These are phyloP conservation scores for Acanthamoeba triangularis DNA, from an alignment of 208 protist species.

Conservation along the genomic window DNA sequence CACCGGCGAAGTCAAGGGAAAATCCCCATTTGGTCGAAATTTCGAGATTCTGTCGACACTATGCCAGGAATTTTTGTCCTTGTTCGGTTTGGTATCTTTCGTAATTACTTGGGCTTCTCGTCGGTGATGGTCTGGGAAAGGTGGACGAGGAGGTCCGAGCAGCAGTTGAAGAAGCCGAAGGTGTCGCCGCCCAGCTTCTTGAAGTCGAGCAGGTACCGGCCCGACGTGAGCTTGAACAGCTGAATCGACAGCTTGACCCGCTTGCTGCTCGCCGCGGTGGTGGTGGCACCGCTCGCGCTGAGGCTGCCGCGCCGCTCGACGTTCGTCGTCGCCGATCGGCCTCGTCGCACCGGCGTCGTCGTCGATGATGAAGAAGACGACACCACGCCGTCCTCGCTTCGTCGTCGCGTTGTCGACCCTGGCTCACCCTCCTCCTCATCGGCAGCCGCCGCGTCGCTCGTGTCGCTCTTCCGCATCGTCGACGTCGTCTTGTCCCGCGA, in stretches of 20 bases:
- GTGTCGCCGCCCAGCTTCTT: conserved; percentile 70
- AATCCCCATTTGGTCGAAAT: no score
- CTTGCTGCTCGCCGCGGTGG: background rate
- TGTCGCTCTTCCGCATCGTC: background rate
- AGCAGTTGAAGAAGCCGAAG: conserved; percentile 70
- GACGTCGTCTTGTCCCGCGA: background rate
- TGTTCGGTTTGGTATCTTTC: no score
- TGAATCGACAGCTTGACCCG: conserved; percentile 34
- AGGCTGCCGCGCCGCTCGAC: background rate
- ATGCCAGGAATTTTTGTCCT: no score
- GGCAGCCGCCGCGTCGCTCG: background rate
- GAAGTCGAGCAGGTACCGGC: conserved; percentile 68
- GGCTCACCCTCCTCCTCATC: background rate
- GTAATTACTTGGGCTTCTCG: background rate
- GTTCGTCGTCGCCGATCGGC: background rate
- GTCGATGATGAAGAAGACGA: background rate
- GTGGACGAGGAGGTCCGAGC: conserved; percentile 47
- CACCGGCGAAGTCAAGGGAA: no score
- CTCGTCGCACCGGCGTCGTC: background rate
- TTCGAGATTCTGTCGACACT: no score
- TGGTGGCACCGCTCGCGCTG: background rate
- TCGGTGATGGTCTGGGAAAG: conserved; percentile 11
- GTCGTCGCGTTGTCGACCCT: background rate
- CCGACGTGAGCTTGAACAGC: conserved; percentile 64
- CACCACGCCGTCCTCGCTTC: background rate